phyloP scores from a whole-genome alignment of 129 eudicot species.

The Sambucus nigra region DNA sequence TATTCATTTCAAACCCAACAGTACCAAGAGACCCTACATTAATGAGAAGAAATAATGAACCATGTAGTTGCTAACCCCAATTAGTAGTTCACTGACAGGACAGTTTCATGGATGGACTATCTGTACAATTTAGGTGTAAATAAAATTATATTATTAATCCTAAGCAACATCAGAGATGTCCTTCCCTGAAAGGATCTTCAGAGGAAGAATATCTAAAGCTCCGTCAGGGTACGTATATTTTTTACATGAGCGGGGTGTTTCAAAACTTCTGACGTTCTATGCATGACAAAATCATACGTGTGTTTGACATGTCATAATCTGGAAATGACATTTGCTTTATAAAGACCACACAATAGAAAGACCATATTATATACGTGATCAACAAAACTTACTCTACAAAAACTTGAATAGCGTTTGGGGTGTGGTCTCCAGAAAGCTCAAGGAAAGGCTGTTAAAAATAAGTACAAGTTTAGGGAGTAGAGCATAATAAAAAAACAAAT shows the following conservation, averaged over 20 bases:
- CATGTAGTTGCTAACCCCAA: too few species aligned
- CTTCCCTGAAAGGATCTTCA: too few species aligned
- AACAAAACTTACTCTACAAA: constrained; percentile 49
- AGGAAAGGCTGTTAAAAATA: constrained; percentile 55
- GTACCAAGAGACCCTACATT: too few species aligned
- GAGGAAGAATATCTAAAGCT: neutral
- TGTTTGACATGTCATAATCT: neutral
- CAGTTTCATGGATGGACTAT: too few species aligned
- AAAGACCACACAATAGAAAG: neutral
- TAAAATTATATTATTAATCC: too few species aligned
- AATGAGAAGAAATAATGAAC: too few species aligned
- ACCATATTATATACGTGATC: neutral
- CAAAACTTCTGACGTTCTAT: neutral
- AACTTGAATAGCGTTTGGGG: constrained; percentile 38
- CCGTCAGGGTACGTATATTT: neutral
- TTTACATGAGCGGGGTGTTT: neutral
- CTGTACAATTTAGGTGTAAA: too few species aligned
- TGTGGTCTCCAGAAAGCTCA: constrained; percentile 43
- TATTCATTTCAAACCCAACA: too few species aligned
- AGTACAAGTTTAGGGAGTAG: neutral
- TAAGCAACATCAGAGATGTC: too few species aligned
- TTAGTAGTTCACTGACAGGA: too few species aligned
- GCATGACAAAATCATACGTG: neutral
- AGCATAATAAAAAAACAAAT: too few species aligned
- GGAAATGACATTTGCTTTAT: neutral